These are phyloP conservation scores for Peziza echinospora DNA, from an alignment of 495 filamentous ascomycete species.

Conservation along the genomic window DNA sequence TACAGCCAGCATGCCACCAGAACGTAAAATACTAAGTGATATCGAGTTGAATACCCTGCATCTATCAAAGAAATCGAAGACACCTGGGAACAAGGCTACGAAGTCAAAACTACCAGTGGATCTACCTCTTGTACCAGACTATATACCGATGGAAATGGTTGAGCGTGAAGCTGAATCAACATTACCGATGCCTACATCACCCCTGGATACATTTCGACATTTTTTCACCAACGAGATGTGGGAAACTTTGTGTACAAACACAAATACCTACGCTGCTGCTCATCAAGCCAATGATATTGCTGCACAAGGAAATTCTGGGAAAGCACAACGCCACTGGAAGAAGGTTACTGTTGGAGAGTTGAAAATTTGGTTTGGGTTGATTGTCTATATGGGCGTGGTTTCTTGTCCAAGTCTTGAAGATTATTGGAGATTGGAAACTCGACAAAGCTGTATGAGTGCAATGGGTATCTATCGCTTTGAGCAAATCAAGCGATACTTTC, in stretches of 20 bases:
- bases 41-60: too few species aligned
- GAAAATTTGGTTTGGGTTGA: constrained; percentile 7
- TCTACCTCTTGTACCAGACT: too few species aligned
- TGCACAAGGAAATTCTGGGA: too few species aligned
- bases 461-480: not conserved
- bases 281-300: too few species aligned
- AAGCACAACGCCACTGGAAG: too few species aligned
- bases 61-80: too few species aligned
- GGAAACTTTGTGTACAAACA: not conserved
- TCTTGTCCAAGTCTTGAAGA: constrained; percentile 5
- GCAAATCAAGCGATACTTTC: not conserved
- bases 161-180: too few species aligned
- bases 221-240: not conserved
- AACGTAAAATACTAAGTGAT: too few species aligned
- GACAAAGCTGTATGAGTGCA: constrained; percentile 1
- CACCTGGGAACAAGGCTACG: too few species aligned
- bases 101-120: too few species aligned
- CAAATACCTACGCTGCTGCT: constrained; percentile 1
- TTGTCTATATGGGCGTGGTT: constrained; percentile 8
- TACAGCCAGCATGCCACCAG: too few species aligned
- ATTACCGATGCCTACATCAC: not conserved
- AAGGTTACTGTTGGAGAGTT: not conserved
- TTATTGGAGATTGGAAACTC: constrained; percentile 4
- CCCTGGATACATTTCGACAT: constrained; percentile 1
- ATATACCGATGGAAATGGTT: too few species aligned